Evolutionary conservation across 495 filamentous ascomycete species (phyloP), one percentile per base, ranked within the genome.

Genomic region (Penicillium arizonense): DNA sequence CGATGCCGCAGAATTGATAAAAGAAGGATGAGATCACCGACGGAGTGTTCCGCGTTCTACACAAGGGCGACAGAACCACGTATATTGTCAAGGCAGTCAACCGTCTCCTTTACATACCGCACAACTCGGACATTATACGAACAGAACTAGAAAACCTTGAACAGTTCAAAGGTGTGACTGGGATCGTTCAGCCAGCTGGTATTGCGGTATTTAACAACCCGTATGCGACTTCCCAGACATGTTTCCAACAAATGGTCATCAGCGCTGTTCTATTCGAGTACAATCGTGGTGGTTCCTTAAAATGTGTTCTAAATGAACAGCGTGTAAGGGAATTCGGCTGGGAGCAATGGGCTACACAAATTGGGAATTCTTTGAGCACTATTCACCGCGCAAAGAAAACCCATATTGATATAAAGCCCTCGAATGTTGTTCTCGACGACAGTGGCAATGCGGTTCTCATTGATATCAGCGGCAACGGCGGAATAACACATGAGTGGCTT

Each of bases 371-470:
- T 6, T 43, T 73, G 16, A 32, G 44, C 24, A 18, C 39, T 34
- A 44, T 70, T 37, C 64, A 73, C 41, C n/a, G 44, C 24, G 50
- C 53, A n/a, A 44, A 46, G 21, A 56, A 62, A 56, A 62, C 66
- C n/a, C 63, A 68, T 39, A 61, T 69, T 57, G 68, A 73, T 55
- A 24, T 71, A n/a, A 71, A 71, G 57, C 59, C 65, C 36, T 61
- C 58, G 34, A 73, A 71, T 48, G 49, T 70, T 36, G 64, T 73
- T 33, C 18, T 71, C 18, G 64, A 65, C 28, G 18, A 20, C 28
- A 50, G 57, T 24, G 57, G 54, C 21, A 61, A 65, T 50, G 61
- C 65, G 32, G 44, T 68, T 0, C 33, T 72, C 21, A 70, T 69
- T 51, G 67, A 70, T 43, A 64, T 70, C 14, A 65, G 69, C 39